phyloP scores from a whole-genome alignment of 768 basidiomycete genomes.

The Termitomyces eurrhizus region DNA sequence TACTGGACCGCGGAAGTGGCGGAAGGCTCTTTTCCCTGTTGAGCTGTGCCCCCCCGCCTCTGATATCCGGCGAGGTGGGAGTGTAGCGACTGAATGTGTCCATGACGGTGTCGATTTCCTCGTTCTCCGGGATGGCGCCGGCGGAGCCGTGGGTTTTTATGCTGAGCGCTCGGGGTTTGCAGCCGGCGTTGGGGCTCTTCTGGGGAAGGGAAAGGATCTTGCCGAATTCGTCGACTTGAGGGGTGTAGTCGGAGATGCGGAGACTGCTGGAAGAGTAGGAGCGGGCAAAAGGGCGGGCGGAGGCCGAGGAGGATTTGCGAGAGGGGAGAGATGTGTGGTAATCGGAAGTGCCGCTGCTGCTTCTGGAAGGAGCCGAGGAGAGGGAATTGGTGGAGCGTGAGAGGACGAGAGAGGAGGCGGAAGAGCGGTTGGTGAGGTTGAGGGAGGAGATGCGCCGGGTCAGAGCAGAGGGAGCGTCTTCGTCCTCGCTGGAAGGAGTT shows the following conservation, averaged over 20 bases:
- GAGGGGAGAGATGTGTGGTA: conserved; percentile 10
- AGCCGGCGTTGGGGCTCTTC: not conserved
- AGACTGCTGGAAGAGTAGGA: not conserved
- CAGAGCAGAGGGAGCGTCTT: conserved; percentile 65
- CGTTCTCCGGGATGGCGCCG: not conserved
- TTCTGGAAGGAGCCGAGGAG: conserved; percentile 23
- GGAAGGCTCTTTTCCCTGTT: conserved; percentile 5
- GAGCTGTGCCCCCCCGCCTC: not conserved
- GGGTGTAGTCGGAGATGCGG: not conserved
- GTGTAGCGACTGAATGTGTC: not conserved
- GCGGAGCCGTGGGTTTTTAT: not conserved
- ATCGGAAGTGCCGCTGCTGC: conserved; percentile 26
- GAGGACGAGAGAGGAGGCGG: conserved; percentile 37
- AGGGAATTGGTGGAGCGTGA: conserved; percentile 13
- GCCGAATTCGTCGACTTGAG: not conserved
- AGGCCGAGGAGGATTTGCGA: not conserved
- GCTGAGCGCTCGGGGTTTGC: not conserved
- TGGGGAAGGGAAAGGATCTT: not conserved
- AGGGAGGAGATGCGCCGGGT: conserved; percentile 60
- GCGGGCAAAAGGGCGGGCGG: not conserved
- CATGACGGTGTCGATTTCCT: not conserved
- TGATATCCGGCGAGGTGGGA: not conserved
- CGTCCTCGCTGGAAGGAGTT: conserved; percentile 51
- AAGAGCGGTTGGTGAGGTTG: conserved; percentile 44
- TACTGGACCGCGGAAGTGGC: not conserved